Conservation (phyloP, 169 alveolate species). For the Plasmodium yoelii region DNA sequence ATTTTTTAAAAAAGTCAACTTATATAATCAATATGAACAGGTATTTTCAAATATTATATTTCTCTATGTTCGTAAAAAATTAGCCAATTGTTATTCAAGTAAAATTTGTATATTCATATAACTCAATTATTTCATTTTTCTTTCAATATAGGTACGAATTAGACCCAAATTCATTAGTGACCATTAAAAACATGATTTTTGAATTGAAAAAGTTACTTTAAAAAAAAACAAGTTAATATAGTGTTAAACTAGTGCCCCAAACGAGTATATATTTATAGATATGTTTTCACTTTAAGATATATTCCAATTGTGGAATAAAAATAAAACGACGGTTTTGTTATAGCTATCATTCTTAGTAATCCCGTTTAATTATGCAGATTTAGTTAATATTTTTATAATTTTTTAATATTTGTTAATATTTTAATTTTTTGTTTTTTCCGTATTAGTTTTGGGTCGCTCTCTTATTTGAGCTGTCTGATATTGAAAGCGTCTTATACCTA, state of each 20-base stretch:
- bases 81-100: background rate
- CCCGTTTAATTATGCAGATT: too few species aligned
- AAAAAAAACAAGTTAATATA: constrained; percentile 9
- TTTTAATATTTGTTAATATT: too few species aligned
- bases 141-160: constrained; percentile 51
- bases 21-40: constrained; percentile 50
- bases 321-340: too few species aligned
- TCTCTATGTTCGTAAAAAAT: background rate
- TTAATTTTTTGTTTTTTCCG: too few species aligned
- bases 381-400: too few species aligned
- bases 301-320: too few species aligned
- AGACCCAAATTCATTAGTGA: constrained; percentile 5
- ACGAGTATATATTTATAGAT: background rate
- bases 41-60: constrained; percentile 10
- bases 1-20: constrained; percentile 51
- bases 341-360: too few species aligned
- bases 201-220: constrained; percentile 30
- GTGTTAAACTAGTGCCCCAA: background rate
- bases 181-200: constrained; percentile 25
- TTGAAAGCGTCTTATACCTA: background rate
- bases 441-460: too few species aligned
- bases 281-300: too few species aligned
- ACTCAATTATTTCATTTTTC: constrained; percentile 2
- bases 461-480: background rate
- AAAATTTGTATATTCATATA: background rate